These are phyloP conservation scores for Eurotiales sp. DNA, from an alignment of 2,329 filamentous ascomycete genomes.

Conservation along the genomic window DNA sequence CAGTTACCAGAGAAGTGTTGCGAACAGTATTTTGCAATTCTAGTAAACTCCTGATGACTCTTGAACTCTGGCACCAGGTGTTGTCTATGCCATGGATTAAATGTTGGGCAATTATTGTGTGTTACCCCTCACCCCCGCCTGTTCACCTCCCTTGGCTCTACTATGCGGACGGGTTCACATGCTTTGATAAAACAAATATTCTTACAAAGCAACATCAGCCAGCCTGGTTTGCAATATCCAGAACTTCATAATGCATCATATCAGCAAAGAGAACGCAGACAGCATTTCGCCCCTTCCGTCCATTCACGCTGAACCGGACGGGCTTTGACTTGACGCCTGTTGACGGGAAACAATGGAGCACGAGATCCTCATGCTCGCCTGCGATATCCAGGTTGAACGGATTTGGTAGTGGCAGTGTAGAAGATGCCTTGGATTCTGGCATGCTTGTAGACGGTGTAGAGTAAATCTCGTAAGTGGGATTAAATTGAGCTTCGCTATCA, in stretches of 20 bases:
- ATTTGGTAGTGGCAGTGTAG: constrained; percentile 13
- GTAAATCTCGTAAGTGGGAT: neutral
- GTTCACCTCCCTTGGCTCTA: neutral
- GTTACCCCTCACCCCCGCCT: constrained; percentile 9
- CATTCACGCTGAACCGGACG: constrained; percentile 52
- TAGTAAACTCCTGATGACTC: no score
- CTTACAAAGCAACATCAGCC: no score
- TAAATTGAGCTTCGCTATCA: neutral
- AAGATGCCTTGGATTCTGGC: neutral
- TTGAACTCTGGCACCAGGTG: neutral
- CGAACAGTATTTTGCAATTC: no score
- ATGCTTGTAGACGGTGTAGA: neutral
- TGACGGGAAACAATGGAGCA: constrained; percentile 46
- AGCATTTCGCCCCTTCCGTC: constrained; percentile 50
- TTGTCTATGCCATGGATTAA: neutral
- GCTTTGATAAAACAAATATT: neutral
- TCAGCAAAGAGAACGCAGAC: constrained; percentile 55
- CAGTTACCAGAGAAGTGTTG: no score
- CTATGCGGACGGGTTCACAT: neutral
- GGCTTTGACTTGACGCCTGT: constrained; percentile 46
- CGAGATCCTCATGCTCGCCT: constrained; percentile 20
- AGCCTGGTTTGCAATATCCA: constrained; percentile 51
- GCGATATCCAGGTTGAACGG: constrained; percentile 22
- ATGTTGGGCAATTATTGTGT: no score
- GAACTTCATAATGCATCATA: constrained; percentile 51